Conservation (phyloP, 441 rosid species). For the Populus hybrid region DNA sequence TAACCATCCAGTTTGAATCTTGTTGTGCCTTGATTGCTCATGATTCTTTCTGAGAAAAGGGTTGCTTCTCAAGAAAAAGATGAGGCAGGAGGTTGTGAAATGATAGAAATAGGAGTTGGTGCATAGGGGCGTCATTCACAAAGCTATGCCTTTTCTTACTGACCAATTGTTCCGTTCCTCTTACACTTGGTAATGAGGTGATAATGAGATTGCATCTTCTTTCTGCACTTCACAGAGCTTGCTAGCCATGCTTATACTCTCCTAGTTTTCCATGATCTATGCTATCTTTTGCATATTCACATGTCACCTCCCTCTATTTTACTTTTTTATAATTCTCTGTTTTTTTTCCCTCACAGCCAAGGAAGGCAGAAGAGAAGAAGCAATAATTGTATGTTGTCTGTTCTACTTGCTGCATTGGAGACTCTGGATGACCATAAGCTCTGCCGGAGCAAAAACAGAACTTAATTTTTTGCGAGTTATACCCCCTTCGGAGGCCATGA, state of each 20-base stretch:
- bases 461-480: neutral
- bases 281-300: neutral
- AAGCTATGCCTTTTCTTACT: neutral
- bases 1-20: neutral
- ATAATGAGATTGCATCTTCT: neutral
- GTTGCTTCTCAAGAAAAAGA: neutral
- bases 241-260: constrained; percentile 3
- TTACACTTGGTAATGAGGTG: neutral
- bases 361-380: constrained; percentile 72
- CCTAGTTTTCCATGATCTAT: neutral
- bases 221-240: neutral
- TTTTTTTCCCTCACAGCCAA: constrained; percentile 37
- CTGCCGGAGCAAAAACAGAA: neutral
- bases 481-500: neutral
- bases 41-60: neutral
- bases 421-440: constrained; percentile 3
- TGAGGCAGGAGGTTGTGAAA: neutral
- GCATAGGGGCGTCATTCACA: neutral
- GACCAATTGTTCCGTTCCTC: neutral
- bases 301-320: neutral
- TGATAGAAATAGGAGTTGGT: neutral
- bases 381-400: constrained; percentile 7
- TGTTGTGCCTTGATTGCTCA: neutral
- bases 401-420: neutral
- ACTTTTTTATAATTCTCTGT: neutral